Evolutionary conservation across 2,329 filamentous ascomycete genomes (phyloP).

Genomic region (Pseudocercospora vitis): DNA sequence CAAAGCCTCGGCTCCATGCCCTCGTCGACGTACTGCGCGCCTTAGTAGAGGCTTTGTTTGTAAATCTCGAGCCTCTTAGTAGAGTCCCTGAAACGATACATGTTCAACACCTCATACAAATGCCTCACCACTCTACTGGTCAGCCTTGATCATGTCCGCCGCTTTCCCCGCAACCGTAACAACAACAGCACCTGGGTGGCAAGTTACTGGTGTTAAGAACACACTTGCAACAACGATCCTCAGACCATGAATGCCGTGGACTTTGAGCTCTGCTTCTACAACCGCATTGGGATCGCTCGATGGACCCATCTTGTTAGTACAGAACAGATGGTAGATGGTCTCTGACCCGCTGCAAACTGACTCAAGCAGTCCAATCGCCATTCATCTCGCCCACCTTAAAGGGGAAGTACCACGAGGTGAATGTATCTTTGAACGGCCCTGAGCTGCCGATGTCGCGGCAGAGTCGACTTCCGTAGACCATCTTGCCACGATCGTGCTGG

Average conservation of each 20-base stretch:
- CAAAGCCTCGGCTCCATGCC: too few relatives aligned
- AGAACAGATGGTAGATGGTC: constrained; percentile 28
- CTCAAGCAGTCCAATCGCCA: constrained; percentile 19
- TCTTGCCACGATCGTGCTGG: constrained; percentile 23
- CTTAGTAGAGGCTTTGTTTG: too few relatives aligned
- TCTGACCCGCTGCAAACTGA: constrained; percentile 13
- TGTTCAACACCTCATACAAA: too few relatives aligned
- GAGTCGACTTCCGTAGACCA: constrained; percentile 20
- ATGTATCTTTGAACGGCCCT: constrained; percentile 16
- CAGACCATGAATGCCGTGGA: constrained; percentile 17
- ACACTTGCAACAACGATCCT: constrained; percentile 36
- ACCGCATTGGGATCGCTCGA: constrained; percentile 24
- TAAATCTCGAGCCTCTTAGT: too few relatives aligned
- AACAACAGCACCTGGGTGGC: constrained; percentile 24
- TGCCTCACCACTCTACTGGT: too few relatives aligned
- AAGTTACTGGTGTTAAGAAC: constrained; percentile 23
- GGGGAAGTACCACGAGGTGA: constrained; percentile 18
- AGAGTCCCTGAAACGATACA: too few relatives aligned
- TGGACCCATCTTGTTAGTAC: constrained; percentile 24
- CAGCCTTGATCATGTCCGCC: constrained; percentile 33
- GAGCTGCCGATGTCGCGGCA: constrained; percentile 11
- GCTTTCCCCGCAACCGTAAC: constrained; percentile 35
- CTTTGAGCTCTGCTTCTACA: constrained; percentile 25
- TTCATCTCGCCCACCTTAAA: constrained; percentile 10
- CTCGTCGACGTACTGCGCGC: too few relatives aligned